These are phyloP conservation scores for Nannochloris sp. DNA, from an alignment of 139 green algal species.

Conservation along the genomic window DNA sequence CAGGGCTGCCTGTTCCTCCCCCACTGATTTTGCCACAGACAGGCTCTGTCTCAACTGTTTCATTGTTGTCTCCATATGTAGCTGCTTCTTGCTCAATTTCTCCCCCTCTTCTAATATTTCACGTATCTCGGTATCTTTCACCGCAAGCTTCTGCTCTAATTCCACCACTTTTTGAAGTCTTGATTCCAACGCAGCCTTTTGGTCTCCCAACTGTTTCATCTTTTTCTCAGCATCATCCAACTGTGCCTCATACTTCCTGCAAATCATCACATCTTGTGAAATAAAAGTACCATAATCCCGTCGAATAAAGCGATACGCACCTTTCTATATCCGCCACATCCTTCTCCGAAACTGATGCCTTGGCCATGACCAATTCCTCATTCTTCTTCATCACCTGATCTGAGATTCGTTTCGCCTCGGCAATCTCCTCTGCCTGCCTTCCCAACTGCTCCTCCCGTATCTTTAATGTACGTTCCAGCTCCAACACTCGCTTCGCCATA, in stretches of 20 bases:
- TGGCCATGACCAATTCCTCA: conserved; percentile 56
- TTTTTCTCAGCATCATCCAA: conserved; percentile 22
- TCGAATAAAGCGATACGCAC: background rate
- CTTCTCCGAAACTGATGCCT: conserved; percentile 39
- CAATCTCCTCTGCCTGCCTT: conserved; percentile 39
- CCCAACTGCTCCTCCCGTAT: conserved; percentile 49
- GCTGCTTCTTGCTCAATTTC: conserved; percentile 64
- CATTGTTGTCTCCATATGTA: conserved; percentile 62
- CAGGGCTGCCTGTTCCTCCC: conserved; percentile 10
- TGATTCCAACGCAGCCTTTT: background rate
- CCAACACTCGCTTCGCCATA: background rate
- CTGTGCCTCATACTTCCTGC: conserved; percentile 26
- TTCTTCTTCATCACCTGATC: conserved; percentile 47
- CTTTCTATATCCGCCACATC: conserved; percentile 36
- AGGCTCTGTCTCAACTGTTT: conserved; percentile 57
- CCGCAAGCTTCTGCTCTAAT: conserved; percentile 58
- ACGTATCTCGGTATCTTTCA: conserved; percentile 86
- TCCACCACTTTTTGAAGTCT: conserved; percentile 37
- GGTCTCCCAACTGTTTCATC: background rate
- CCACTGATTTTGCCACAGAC: conserved; percentile 41
- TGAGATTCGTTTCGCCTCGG: conserved; percentile 16
- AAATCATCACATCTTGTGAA: background rate
- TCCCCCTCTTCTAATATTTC: conserved; percentile 74
- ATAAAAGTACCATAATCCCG: background rate
- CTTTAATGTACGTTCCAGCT: conserved; percentile 18